Percentiles rank a stretch among this genome's conserved stretches.
Evolutionary conservation across 257 asterid species (phyloP).

Genomic region (Nicotiana attenuata): DNA sequence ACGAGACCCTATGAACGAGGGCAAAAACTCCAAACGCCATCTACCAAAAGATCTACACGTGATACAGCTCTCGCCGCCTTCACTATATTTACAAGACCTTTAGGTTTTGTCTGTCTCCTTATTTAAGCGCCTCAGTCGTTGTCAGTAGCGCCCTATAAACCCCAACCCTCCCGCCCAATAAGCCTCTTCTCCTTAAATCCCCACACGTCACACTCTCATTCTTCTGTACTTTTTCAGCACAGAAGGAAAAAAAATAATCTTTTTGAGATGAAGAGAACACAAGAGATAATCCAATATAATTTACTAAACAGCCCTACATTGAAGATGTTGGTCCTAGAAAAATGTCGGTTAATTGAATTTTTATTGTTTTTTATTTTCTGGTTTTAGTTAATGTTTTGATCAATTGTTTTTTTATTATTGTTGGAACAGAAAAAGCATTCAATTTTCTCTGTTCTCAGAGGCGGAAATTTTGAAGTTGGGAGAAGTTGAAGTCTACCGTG

Average conservation of each 20-base stretch:
- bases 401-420: neutral
- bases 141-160: too few species aligned
- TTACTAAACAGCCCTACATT: conserved; percentile 65
- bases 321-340: conserved; percentile 88
- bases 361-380: neutral
- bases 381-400: neutral
- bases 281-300: conserved; percentile 32
- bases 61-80: too few species aligned
- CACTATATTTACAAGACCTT: rapidly evolving
- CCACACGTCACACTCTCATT: too few species aligned
- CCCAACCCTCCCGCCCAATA: too few species aligned
- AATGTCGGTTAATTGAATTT: conserved; percentile 38
- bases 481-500: conserved; percentile 62
- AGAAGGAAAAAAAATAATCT: neutral
- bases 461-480: conserved; percentile 59
- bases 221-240: too few species aligned
- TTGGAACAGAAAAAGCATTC: conserved; percentile 60
- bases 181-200: too few species aligned
- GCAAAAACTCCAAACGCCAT: too few species aligned
- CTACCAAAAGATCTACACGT: too few species aligned
- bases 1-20: too few species aligned
- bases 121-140: too few species aligned
- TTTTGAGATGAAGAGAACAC: conserved; percentile 35
- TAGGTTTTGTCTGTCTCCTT: too few species aligned
- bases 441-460: conserved; percentile 58